Conservation (phyloP, 805 yeast species). For the Kuraishia borneana region DNA sequence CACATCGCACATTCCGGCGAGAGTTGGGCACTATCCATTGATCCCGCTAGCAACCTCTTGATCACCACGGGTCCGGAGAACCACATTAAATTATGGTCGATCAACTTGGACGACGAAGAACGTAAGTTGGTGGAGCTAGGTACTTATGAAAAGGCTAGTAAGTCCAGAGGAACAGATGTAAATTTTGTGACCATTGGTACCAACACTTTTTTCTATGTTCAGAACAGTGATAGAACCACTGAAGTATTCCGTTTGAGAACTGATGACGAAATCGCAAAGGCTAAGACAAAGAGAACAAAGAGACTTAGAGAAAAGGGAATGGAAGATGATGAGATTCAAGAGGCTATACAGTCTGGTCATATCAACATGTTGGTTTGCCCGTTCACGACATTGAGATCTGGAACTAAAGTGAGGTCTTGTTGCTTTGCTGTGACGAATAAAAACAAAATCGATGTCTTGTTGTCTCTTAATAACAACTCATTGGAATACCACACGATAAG, state of each 20-base stretch:
- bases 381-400: conserved; percentile 54
- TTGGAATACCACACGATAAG: conserved; percentile 56
- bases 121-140: conserved; percentile 51
- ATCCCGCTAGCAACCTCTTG: conserved; percentile 22
- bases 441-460: conserved; percentile 44
- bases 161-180: conserved; percentile 54
- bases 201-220: conserved; percentile 50
- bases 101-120: conserved; percentile 45
- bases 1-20: conserved; percentile 91
- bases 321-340: conserved; percentile 45
- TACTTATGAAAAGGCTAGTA: conserved; percentile 61
- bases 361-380: conserved; percentile 56
- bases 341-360: conserved; percentile 33
- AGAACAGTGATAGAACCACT: conserved; percentile 69
- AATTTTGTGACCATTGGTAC: conserved; percentile 30
- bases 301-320: conserved; percentile 66
- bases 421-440: conserved; percentile 47
- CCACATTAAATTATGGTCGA: conserved; percentile 73
- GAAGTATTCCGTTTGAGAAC: conserved; percentile 74
- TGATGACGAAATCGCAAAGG: conserved; percentile 68
- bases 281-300: conserved; percentile 64
- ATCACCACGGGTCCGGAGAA: conserved; percentile 74
- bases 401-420: conserved; percentile 45
- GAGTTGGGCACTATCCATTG: conserved; percentile 73
- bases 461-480: conserved; percentile 63